Conservation (phyloP, 2,329 filamentous ascomycete genomes). For the Xylaria polymorpha region DNA sequence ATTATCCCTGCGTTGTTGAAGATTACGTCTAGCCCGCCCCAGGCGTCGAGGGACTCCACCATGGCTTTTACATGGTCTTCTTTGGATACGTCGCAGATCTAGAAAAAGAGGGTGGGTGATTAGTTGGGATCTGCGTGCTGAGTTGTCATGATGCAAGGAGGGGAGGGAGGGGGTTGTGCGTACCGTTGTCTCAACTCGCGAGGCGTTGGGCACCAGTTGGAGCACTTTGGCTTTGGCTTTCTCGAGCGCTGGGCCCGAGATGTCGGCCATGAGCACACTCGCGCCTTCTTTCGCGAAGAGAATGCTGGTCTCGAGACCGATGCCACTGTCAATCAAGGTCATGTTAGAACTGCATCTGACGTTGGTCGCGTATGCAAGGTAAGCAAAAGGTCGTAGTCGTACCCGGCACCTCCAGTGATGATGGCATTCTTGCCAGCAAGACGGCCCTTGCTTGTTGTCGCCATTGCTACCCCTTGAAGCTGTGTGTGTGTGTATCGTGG, state of each 20-base stretch:
- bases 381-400: constrained; percentile 52
- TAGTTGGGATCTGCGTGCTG: constrained; percentile 6
- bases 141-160: not conserved
- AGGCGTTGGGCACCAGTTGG: constrained; percentile 72
- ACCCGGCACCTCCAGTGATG: constrained; percentile 89
- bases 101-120: constrained; percentile 41
- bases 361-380: not conserved
- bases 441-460: constrained; percentile 57
- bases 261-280: constrained; percentile 85
- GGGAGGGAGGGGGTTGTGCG: constrained; percentile 27
- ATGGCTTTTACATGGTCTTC: constrained; percentile 81
- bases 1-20: constrained; percentile 99
- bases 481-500: not conserved
- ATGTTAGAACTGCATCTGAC: constrained; percentile 18
- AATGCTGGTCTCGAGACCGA: constrained; percentile 91
- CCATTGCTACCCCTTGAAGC: constrained; percentile 40
- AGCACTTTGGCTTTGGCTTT: constrained; percentile 81
- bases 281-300: constrained; percentile 92
- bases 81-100: constrained; percentile 83
- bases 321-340: constrained; percentile 70
- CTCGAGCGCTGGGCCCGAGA: constrained; percentile 80
- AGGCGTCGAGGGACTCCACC: constrained; percentile 79
- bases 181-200: constrained; percentile 70
- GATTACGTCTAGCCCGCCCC: constrained; percentile 90
- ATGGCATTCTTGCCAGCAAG: constrained; percentile 72